Conservation (phyloP, 1,284 basidiomycete genomes). For the Rhodotorula sp. region DNA sequence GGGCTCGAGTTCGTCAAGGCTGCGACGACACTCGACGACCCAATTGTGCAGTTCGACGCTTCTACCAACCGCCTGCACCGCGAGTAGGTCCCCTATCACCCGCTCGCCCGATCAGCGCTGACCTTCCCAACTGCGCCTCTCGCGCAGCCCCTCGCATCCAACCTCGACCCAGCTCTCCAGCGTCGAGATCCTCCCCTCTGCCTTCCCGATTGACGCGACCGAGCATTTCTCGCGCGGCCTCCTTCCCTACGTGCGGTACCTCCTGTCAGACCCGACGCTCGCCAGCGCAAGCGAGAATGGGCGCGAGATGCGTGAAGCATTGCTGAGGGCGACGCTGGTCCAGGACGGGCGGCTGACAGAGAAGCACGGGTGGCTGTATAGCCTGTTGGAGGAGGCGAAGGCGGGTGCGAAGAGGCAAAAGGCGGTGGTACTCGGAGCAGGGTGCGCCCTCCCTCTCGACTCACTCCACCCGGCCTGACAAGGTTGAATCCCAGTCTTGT, state of each 20-base stretch:
- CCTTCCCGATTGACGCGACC: conserved; percentile 77
- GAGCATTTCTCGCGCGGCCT: conserved; percentile 69
- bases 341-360: conserved; percentile 60
- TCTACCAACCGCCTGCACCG: conserved; percentile 54
- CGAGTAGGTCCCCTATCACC: conserved; percentile 5
- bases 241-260: conserved; percentile 66
- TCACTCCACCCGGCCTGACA: conserved; percentile 71
- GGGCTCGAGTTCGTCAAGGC: conserved; percentile 77
- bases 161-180: conserved; percentile 68
- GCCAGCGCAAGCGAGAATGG: conserved; percentile 44
- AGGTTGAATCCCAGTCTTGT: conserved; percentile 47
- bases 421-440: conserved; percentile 81
- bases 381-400: conserved; percentile 58
- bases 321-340: conserved; percentile 73
- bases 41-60: conserved; percentile 61
- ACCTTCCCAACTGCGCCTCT: not conserved
- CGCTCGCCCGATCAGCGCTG: not conserved
- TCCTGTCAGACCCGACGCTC: conserved; percentile 54
- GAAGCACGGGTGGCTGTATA: conserved; percentile 64
- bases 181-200: conserved; percentile 83
- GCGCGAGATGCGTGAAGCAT: conserved; percentile 52
- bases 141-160: conserved; percentile 2
- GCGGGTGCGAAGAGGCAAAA: conserved; percentile 59
- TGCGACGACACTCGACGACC: conserved; percentile 71
- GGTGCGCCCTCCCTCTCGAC: conserved; percentile 73